Evolutionary conservation across 2,329 filamentous ascomycete species (phyloP).

Genomic region (Aspergillus glaucus): DNA sequence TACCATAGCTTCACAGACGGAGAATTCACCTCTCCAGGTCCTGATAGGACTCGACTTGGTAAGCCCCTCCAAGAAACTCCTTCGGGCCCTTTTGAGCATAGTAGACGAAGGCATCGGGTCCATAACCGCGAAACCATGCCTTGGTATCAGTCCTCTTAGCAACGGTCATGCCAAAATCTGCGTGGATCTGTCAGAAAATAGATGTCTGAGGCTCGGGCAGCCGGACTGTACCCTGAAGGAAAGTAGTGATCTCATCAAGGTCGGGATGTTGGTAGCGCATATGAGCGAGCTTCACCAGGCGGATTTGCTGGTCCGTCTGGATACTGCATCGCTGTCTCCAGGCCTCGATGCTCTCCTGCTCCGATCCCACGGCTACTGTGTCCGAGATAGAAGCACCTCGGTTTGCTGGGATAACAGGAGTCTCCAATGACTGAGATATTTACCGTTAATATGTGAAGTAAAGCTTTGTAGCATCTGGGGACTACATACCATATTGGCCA

Average conservation of each 20-base stretch:
- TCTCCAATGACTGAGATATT: neutral
- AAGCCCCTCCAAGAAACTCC: slow-evolving; percentile 53
- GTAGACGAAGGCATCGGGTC: slow-evolving; percentile 54
- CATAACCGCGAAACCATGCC: slow-evolving; percentile 58
- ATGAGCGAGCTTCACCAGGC: slow-evolving; percentile 44
- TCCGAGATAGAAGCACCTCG: neutral
- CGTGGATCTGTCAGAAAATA: neutral
- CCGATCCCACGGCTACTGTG: slow-evolving; percentile 9
- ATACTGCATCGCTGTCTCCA: slow-evolving; percentile 26
- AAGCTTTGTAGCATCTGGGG: neutral
- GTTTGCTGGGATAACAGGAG: neutral
- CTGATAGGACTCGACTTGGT: slow-evolving; percentile 51
- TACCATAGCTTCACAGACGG: neutral
- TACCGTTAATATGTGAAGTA: neutral
- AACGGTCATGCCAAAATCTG: slow-evolving; percentile 27
- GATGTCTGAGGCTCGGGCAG: neutral
- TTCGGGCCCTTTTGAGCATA: slow-evolving; percentile 47
- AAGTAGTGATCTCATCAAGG: slow-evolving; percentile 39
- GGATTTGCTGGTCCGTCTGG: slow-evolving; percentile 41
- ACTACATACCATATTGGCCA: neutral
- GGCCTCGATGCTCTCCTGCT: slow-evolving; percentile 5
- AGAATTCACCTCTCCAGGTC: slow-evolving; percentile 41
- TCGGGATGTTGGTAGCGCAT: slow-evolving; percentile 53
- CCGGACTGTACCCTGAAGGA: slow-evolving; percentile 9
- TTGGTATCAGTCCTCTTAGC: slow-evolving; percentile 29